Base-by-base conservation (phyloP, 2,329 filamentous ascomycete species). In the Exophiala xenobiotica region DNA sequence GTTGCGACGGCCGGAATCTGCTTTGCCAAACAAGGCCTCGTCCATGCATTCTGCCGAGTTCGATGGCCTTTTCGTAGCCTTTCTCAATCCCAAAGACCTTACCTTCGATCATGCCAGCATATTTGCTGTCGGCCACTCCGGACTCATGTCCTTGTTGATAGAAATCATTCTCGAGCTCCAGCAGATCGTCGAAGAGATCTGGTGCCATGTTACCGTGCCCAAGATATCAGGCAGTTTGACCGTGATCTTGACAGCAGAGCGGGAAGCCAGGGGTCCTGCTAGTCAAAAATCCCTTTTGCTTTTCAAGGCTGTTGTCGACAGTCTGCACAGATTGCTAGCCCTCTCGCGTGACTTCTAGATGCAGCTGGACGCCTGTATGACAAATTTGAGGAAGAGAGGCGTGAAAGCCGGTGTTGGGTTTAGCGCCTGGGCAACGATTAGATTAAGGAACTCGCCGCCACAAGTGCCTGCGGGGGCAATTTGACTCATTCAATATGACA, bases 51-150 rank as follows among this genome's bases (percentile, higher is more conserved):
- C 79, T 78, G 2, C 92, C 92, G 68, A 90, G 81, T 56, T 90
- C 85, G 35, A 87, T 67, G 65, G 95, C 96, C 71, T 96, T 97
- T 63, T 96, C 89, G 63, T 93, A 97, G 0, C 91, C 92, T 59
- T 91, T 93, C 67, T 95, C 87, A 35, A 97, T 81, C 0, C 92
- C 93, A 66, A 97, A 90, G 16, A 90, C 82, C 45, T 90, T 87
- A 54, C 93, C 93, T 77, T 99, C 93, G 58, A 89, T 83, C 51
- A 85, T 84, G 31, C 93, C 93, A 24, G 88, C 86, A 53, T 79
- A 78, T 33, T 82, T 75, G 53, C 93, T 93, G 70, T 96, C 92
- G 33, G 78, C 73, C 41, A 82, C 69, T 37, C 93, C 93, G 48
- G 89, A 79, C 4, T 77, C 69, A 74, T 90, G 92, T 53, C 93